Percentiles rank a stretch among this genome's conserved stretches.
These are phyloP conservation scores for Salix viminalis DNA, from an alignment of 345 rosid species.

Conservation along the genomic window DNA sequence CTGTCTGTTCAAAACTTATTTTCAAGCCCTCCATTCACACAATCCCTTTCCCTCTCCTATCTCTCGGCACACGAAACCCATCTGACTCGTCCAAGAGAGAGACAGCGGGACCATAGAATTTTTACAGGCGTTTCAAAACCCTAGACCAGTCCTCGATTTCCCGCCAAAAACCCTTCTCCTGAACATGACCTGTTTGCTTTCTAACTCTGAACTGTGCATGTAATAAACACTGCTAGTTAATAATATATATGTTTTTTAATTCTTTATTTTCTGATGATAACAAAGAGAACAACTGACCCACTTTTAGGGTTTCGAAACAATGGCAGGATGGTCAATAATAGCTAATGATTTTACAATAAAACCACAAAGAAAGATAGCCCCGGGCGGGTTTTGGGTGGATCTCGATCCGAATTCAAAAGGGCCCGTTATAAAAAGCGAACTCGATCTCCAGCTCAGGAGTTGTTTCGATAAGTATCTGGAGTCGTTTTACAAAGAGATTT, in stretches of 20 bases:
- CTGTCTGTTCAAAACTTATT: constrained; percentile 27
- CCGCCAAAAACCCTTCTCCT: constrained; percentile 23
- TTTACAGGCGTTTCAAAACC: constrained; percentile 24
- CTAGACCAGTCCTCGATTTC: constrained; percentile 28
- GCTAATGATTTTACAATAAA: constrained; percentile 8
- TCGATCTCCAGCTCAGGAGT: not conserved
- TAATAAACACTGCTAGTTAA: not conserved
- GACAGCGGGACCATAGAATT: not conserved
- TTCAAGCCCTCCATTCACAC: constrained; percentile 6
- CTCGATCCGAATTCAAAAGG: constrained; percentile 3
- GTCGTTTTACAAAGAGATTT: not conserved
- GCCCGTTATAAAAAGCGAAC: not conserved
- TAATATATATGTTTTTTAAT: not conserved
- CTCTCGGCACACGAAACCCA: not conserved
- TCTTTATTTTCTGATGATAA: not conserved
- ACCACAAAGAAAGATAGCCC: not conserved
- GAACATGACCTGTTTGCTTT: not conserved
- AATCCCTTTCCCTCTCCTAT: not conserved
- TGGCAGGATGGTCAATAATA: constrained; percentile 35
- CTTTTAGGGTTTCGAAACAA: constrained; percentile 23
- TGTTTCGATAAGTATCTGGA: constrained; percentile 8
- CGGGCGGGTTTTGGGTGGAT: constrained; percentile 3
- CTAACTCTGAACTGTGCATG: not conserved
- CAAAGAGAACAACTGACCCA: not conserved
- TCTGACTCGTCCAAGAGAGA: not conserved